Base-by-base conservation (phyloP, 345 rosid species). In the Turnera subulata region DNA sequence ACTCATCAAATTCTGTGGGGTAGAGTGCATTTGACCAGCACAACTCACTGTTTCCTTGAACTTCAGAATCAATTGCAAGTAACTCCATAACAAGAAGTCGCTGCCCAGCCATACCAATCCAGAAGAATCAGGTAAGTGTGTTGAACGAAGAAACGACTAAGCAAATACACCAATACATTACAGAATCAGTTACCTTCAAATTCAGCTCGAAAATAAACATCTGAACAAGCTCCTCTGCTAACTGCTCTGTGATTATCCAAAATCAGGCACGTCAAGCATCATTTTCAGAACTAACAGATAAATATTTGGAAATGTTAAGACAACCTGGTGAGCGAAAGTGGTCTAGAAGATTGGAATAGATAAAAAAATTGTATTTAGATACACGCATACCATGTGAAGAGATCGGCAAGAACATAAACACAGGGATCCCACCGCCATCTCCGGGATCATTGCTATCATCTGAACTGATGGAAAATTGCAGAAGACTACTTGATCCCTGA, bases 11-110 rank as follows among this genome's bases (percentile, higher is more conserved):
- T 75, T 93, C 97, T 61, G 87, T 92, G 1, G 75, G 68, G 69
- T 89, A 89, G 61, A 93, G 88, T 80, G 85, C 94, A 55, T 50
- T 44, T 56, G 83, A 72, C 94, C 92, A 89, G 61, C 71, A 55
- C 37, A 56, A 58, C 53, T 66, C 70, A 12, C 59, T 61, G 20
- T 53, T 72, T 68, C 71, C 69, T 29, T 68, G 57, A 67, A 37
- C 80, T 66, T 87, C 86, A 64, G 55, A 65, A 72, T 82, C 71
- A 58, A 72, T 43, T 46, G 75, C 68, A 33, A 76, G 61, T 46
- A 93, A 72, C 67, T 85, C 86, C 62, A 66, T 26, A 21, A 84
- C 70, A 50, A 87, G 76, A 65, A 87, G 54, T 21, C 96, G 73
- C 99, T 93, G 71, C 56, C 20, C 6, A 39, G 40, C 42, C 18